Percentiles rank a stretch among this genome's conserved stretches.
These are phyloP conservation scores for Spergularia marina DNA, from an alignment of 148 eudicot genomes.

Conservation along the genomic window DNA sequence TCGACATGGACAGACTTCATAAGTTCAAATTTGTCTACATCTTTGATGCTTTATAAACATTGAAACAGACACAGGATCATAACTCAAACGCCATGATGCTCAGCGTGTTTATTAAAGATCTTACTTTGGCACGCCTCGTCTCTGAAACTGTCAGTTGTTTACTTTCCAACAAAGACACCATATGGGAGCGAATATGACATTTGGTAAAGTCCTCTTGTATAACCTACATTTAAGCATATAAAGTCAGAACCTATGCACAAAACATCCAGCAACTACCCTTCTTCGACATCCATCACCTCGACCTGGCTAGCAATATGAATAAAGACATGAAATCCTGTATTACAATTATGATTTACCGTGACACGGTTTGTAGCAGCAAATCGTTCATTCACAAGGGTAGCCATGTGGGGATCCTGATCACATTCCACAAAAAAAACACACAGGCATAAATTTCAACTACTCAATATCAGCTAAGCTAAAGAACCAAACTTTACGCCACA, in stretches of 20 bases:
- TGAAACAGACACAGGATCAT: background rate
- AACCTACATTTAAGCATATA: constrained; percentile 45
- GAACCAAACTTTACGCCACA: background rate
- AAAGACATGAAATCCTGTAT: background rate
- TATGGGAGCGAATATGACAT: constrained; percentile 70
- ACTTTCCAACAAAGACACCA: constrained; percentile 52
- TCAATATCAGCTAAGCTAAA: background rate
- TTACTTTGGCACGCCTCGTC: constrained; percentile 64
- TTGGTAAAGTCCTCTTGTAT: constrained; percentile 83
- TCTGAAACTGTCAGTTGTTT: constrained; percentile 36
- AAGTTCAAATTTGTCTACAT: background rate
- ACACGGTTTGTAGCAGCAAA: constrained; percentile 51
- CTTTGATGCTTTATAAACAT: background rate
- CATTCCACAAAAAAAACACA: constrained; percentile 13
- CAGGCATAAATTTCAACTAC: constrained; percentile 1
- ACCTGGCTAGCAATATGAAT: background rate
- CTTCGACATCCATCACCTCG: background rate
- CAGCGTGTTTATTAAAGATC: constrained; percentile 14
- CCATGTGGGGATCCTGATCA: constrained; percentile 85
- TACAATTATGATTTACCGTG: constrained; percentile 42
- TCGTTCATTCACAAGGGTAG: constrained; percentile 69
- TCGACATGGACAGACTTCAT: background rate
- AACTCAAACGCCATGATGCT: background rate
- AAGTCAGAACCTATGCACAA: background rate
- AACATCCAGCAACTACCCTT: background rate